These are phyloP conservation scores for Calophaca sinica DNA, from an alignment of 306 rosid genomes.

Conservation along the genomic window DNA sequence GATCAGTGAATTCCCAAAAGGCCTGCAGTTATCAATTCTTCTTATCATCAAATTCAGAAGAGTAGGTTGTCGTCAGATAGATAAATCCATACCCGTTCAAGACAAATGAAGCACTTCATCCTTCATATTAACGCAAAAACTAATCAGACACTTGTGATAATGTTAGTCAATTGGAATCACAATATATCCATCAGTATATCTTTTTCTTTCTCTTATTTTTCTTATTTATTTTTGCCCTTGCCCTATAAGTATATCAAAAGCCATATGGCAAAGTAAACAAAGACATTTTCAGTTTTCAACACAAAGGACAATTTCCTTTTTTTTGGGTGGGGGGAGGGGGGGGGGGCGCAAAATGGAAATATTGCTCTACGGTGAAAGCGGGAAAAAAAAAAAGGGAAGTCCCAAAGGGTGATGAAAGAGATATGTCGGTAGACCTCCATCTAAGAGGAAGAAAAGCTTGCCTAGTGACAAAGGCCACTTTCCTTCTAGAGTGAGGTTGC, in stretches of 20 bases:
- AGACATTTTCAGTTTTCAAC: not conserved
- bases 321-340: too few relatives aligned
- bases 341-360: not conserved
- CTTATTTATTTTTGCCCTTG: not conserved
- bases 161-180: not conserved
- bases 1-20: not conserved
- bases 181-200: not conserved
- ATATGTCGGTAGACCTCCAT: conserved; percentile 6
- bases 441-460: conserved; percentile 21
- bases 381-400: not conserved
- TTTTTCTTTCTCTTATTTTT: not conserved
- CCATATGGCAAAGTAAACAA: not conserved
- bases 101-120: not conserved
- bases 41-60: not conserved
- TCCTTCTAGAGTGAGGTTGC: conserved; percentile 44
- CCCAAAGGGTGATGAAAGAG: conserved; percentile 15
- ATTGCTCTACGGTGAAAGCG: not conserved
- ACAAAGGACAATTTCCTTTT: not conserved
- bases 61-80: not conserved
- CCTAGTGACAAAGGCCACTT: not conserved
- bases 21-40: conserved; percentile 8
- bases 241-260: not conserved
- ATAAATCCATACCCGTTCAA: not conserved
- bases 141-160: not conserved
- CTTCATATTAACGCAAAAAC: not conserved